A percentile compares a stretch with the other conserved stretches of the same genome.
Conservation (phyloP, 2,329 filamentous ascomycete species). For the Drechslerella coelobrocha region DNA sequence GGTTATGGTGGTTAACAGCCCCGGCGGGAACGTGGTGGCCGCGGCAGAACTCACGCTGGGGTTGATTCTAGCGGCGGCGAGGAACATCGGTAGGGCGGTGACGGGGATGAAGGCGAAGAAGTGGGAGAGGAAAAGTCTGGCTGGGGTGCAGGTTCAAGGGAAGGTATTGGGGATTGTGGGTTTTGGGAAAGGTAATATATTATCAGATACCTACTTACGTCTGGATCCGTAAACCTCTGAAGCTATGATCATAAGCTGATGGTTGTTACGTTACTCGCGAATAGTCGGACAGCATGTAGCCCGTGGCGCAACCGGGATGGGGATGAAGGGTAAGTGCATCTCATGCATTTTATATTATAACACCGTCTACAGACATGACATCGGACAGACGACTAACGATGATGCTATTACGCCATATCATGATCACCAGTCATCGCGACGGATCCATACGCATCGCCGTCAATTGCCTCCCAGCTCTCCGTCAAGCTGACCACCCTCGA, state of each 20-base stretch:
- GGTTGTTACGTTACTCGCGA: too few species aligned
- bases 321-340: conserved; percentile 66
- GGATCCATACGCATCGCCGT: conserved; percentile 77
- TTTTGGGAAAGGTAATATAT: conserved; percentile 71
- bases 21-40: conserved; percentile 79
- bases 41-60: conserved; percentile 80
- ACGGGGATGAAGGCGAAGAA: conserved; percentile 60
- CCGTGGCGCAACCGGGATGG: conserved; percentile 76
- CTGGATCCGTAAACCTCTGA: too few species aligned
- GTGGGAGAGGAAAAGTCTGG: conserved; percentile 77
- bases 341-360: neutral
- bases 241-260: too few species aligned
- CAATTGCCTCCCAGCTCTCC: conserved; percentile 72
- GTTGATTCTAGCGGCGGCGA: conserved; percentile 74
- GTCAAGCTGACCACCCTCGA: conserved; percentile 68
- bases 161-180: conserved; percentile 80
- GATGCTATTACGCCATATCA: too few species aligned
- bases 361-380: neutral
- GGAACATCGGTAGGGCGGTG: conserved; percentile 73
- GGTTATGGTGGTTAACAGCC: conserved; percentile 80
- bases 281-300: conserved; percentile 79
- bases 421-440: conserved; percentile 66
- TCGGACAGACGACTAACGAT: too few species aligned
- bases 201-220: too few species aligned
- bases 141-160: conserved; percentile 78